A percentile compares a stretch with the other conserved stretches of the same genome.
Conservation (phyloP, 495 filamentous ascomycete genomes). For the Aspergillus egyptiacus region DNA sequence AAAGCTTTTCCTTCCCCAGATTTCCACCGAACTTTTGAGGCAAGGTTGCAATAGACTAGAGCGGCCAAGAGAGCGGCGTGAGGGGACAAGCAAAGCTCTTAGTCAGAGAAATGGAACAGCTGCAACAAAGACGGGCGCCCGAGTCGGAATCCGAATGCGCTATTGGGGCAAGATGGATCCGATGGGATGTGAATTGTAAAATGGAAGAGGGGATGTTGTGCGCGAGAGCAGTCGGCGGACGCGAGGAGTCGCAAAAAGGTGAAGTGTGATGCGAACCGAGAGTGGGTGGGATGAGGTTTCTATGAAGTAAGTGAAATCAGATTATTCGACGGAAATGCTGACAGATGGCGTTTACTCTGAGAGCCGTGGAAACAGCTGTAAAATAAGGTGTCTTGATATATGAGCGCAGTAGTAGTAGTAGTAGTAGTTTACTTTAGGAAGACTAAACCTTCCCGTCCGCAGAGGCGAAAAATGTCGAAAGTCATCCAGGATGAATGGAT, state of each 20-base stretch:
- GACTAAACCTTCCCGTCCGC: too few species aligned
- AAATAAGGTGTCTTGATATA: background rate
- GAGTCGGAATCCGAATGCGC: conserved; percentile 26
- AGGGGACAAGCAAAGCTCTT: conserved; percentile 33
- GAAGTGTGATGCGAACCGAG: background rate
- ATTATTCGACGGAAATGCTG: background rate
- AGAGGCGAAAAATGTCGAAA: conserved; percentile 6
- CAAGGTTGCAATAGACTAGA: conserved; percentile 19
- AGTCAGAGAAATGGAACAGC: conserved; percentile 39
- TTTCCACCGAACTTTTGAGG: conserved; percentile 21
- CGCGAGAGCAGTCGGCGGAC: background rate
- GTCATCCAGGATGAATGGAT: conserved; percentile 5
- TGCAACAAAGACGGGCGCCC: conserved; percentile 19
- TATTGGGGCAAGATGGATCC: conserved; percentile 17
- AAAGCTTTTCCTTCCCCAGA: conserved; percentile 35
- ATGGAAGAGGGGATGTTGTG: background rate
- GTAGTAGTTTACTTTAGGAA: too few species aligned
- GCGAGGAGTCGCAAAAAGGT: conserved; percentile 7
- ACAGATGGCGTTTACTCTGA: background rate
- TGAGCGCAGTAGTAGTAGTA: background rate
- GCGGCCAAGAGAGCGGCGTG: conserved; percentile 23
- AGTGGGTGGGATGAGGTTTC: conserved; percentile 10
- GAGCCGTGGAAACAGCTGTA: background rate
- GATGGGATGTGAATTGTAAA: too few species aligned
- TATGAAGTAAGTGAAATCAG: conserved; percentile 19